phyloP scores from a whole-genome alignment of 2,329 filamentous ascomycete species.

The Talaromyces funiculosus region DNA sequence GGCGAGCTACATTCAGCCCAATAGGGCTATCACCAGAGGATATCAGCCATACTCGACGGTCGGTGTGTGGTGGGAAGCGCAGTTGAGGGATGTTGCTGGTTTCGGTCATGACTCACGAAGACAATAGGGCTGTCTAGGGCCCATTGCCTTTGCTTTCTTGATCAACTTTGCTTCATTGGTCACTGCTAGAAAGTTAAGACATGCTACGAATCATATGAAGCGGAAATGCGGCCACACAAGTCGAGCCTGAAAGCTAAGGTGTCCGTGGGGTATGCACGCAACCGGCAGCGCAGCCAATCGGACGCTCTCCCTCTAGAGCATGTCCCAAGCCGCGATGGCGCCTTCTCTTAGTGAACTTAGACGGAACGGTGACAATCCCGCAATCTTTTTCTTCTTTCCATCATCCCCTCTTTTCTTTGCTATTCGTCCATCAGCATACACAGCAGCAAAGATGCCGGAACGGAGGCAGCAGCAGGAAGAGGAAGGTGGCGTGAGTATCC shows the following conservation, averaged over 20 bases:
- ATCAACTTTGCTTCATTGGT: background rate
- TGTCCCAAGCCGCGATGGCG: conserved; percentile 3
- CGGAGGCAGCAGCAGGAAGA: conserved; percentile 31
- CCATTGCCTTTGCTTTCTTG: conserved; percentile 7
- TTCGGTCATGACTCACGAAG: conserved; percentile 30
- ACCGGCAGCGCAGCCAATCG: conserved; percentile 1
- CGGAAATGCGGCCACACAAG: background rate
- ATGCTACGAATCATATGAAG: background rate
- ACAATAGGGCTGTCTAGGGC: conserved; percentile 20
- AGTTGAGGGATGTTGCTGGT: conserved; percentile 29
- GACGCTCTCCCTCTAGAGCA: background rate
- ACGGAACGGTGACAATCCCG: conserved; percentile 6
- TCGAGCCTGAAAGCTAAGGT: background rate
- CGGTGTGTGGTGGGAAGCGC: conserved; percentile 56
- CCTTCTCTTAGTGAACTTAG: background rate
- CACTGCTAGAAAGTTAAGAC: background rate
- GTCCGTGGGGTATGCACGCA: conserved; percentile 8
- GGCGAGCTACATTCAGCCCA: conserved; percentile 71
- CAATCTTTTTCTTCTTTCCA: conserved; percentile 10
- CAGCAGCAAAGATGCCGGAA: conserved; percentile 33
- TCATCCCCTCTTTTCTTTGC: conserved; percentile 10
- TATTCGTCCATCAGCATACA: conserved; percentile 8
- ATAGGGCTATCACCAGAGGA: conserved; percentile 82
- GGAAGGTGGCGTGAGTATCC: conserved; percentile 19
- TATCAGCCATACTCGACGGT: conserved; percentile 85